A percentile compares a stretch with the other conserved stretches of the same genome.
These are phyloP conservation scores for Hypoxylon crocopeplum DNA, from an alignment of 495 filamentous ascomycete species.

Conservation along the genomic window DNA sequence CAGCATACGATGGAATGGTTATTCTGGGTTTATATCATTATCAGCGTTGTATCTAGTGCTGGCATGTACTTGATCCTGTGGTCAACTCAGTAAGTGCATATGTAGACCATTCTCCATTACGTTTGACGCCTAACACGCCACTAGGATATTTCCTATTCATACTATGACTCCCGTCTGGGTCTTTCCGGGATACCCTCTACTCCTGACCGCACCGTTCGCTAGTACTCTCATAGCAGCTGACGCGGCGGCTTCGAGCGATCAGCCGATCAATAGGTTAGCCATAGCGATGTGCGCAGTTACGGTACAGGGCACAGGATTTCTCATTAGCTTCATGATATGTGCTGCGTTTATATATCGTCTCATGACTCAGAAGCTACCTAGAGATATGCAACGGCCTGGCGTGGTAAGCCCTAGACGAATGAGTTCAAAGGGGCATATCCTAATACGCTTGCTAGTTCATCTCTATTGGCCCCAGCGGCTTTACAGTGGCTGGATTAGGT, in stretches of 20 bases:
- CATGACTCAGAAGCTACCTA: conserved; percentile 90
- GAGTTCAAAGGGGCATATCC: not conserved
- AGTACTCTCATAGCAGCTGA: conserved; percentile 65
- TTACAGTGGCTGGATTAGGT: conserved; percentile 74
- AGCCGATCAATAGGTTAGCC: conserved; percentile 57
- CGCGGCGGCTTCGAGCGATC: conserved; percentile 38
- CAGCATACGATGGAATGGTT: conserved; percentile 64
- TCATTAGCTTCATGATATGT: conserved; percentile 86
- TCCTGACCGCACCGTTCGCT: conserved; percentile 80
- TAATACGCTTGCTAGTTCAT: conserved; percentile 61
- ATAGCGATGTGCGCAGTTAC: conserved; percentile 75
- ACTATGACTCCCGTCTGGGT: conserved; percentile 94
- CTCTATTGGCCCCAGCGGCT: conserved; percentile 78
- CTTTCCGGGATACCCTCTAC: conserved; percentile 86
- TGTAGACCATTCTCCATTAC: not conserved
- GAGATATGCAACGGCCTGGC: conserved; percentile 75
- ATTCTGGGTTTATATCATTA: conserved; percentile 75
- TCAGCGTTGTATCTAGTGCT: conserved; percentile 68
- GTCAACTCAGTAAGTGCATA: conserved; percentile 56
- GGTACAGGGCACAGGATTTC: conserved; percentile 82
- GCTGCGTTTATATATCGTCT: conserved; percentile 85
- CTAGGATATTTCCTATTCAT: conserved; percentile 76
- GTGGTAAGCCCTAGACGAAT: conserved; percentile 54
- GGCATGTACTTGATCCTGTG: conserved; percentile 78
- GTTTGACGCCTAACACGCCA: conserved; percentile 7